Base-by-base conservation (phyloP, 2,329 filamentous ascomycete genomes). In the Pleoardoris graminearum region DNA sequence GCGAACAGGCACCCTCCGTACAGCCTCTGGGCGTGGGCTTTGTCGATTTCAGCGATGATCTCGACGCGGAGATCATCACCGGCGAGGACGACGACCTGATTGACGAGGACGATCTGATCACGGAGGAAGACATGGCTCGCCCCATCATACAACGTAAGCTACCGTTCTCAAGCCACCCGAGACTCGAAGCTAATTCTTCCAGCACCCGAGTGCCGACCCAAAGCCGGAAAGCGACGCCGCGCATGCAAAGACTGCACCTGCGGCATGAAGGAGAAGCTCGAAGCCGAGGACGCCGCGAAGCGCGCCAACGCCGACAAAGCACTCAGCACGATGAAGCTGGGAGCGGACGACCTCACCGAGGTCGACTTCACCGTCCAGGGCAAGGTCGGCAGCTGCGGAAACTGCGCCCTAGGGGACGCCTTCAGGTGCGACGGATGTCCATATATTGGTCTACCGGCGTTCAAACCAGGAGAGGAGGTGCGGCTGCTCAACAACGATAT, bases 221-320 rank as follows among this genome's bases (percentile, higher is more conserved):
- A 94, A 76, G 82, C 87, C 38, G 91, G 90, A 53, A 96, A 96
- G 79, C 87, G 93, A 63, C 88, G 93, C 50, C 87, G 92, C 57
- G 91, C 94, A 52, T 99, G 94, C 81, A 97, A 99, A 77, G 94
- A 99, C 79, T 99, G 94, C 79, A 93, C 90, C 7, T 99, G 94
- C 70, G 94, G 94, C 45, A 85, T 99, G 22, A 91, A 92, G 21
- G 85, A 94, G 72, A 85, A 88, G 55, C 76, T 97, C 45, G 89
- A 91, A 64, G 87, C 87, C n/a, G 91, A 97, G 78, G 94, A 97
- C 74, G 80, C 79, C 37, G 81, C 81, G 7, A 86, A 85, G 66
- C 82, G 90, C 51, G 76, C 78, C 7, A 77, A 81, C 19, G 88
- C 89, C 27, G 87, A 91, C 66, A 77, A 78, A 41, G 77, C 77